These are phyloP conservation scores for Leishmania arabica DNA, from an alignment of 208 protist species.

Conservation along the genomic window DNA sequence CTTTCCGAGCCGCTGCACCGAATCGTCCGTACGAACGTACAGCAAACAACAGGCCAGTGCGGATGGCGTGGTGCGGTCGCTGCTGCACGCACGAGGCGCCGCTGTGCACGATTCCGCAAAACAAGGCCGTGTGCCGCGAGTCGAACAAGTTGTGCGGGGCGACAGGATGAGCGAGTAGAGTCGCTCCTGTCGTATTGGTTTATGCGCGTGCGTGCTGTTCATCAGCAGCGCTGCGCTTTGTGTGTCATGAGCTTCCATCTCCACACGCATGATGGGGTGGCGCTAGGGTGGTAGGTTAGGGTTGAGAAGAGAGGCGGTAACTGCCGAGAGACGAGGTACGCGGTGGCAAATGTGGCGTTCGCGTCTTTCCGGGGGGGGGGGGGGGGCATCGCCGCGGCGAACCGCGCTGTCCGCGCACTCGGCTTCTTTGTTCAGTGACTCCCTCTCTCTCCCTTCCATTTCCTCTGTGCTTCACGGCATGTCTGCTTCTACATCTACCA, in stretches of 20 bases:
- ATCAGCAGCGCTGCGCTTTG: background rate
- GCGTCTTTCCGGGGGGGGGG: too few relatives aligned
- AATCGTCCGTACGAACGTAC: slow-evolving; percentile 68
- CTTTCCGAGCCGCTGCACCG: slow-evolving; percentile 71
- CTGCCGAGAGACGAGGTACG: background rate
- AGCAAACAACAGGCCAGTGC: slow-evolving; percentile 38
- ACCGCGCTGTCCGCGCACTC: background rate
- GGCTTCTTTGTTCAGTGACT: background rate
- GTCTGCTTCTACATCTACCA: background rate
- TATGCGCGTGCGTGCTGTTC: background rate
- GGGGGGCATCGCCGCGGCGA: too few relatives aligned
- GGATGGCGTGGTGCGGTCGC: slow-evolving; percentile 20
- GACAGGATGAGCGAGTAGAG: background rate
- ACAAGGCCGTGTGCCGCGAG: background rate
- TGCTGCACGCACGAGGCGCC: slow-evolving; percentile 8
- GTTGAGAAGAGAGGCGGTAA: background rate
- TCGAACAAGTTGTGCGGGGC: background rate
- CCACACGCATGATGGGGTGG: background rate
- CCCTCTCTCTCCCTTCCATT: background rate
- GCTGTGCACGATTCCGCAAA: slow-evolving; percentile 42
- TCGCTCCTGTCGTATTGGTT: background rate
- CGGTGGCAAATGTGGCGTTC: too few relatives aligned
- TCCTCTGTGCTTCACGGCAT: background rate
- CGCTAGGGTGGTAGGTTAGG: background rate
- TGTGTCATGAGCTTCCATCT: background rate